phyloP scores from a whole-genome alignment of 2,329 filamentous ascomycete genomes.

The Cladorrhinum sp. region DNA sequence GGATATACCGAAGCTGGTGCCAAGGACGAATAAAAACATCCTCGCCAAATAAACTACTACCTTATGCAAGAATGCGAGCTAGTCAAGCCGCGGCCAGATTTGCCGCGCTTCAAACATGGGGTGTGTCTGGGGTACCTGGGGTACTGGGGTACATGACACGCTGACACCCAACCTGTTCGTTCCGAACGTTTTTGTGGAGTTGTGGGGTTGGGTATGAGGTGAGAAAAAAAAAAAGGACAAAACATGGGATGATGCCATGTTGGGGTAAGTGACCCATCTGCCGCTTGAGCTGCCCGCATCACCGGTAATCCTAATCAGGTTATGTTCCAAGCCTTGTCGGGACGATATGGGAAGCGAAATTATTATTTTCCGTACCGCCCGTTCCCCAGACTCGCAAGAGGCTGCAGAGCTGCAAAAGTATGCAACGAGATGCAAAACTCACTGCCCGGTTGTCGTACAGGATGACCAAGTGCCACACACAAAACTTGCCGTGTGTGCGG shows the following conservation, averaged over 20 bases:
- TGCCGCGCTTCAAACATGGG: background rate
- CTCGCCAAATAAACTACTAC: background rate
- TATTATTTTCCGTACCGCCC: conserved; percentile 1
- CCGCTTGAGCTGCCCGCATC: background rate
- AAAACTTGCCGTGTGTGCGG: background rate
- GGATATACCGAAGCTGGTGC: background rate
- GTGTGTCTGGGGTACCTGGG: background rate
- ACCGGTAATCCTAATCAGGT: background rate
- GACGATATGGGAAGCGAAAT: conserved; percentile 9
- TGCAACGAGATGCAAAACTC: too few relatives aligned
- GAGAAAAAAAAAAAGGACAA: background rate
- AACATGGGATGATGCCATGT: background rate
- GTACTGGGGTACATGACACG: background rate
- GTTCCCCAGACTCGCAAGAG: background rate
- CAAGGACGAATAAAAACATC: background rate
- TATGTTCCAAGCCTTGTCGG: background rate
- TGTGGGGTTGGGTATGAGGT: background rate
- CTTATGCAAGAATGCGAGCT: background rate
- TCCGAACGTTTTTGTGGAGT: background rate
- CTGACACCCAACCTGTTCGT: background rate
- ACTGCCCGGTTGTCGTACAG: too few relatives aligned
- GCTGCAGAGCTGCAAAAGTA: too few relatives aligned
- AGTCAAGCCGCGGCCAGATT: background rate
- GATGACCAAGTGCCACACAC: too few relatives aligned
- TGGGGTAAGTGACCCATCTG: background rate